phyloP scores from a whole-genome alignment of 2,329 filamentous ascomycete genomes.

The Epicoccum nigrum region DNA sequence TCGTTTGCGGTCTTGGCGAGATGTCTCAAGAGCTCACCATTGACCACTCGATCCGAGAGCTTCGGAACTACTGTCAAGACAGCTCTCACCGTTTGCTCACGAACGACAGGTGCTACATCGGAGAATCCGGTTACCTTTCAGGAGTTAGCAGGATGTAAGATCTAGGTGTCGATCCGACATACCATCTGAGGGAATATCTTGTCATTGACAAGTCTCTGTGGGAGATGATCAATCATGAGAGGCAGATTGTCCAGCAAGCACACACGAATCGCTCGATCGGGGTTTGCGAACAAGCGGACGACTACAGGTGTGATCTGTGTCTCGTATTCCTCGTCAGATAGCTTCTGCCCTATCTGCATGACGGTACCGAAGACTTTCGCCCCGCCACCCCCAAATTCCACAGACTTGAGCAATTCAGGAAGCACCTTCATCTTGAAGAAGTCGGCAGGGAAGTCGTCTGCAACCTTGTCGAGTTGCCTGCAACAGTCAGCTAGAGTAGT shows the following conservation, averaged over 20 bases:
- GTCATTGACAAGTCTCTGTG: conserved; percentile 89
- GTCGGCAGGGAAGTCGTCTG: conserved; percentile 94
- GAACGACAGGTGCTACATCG: conserved; percentile 85
- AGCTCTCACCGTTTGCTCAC: conserved; percentile 95
- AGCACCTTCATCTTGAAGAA: conserved; percentile 98
- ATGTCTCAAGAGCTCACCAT: conserved; percentile 88
- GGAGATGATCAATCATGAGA: conserved; percentile 86
- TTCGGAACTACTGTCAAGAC: conserved; percentile 87
- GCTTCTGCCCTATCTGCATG: conserved; percentile 86
- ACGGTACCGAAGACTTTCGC: conserved; percentile 88
- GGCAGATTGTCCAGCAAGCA: conserved; percentile 88
- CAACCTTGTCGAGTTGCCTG: conserved; percentile 79
- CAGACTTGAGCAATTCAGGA: conserved; percentile 93
- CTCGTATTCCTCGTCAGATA: conserved; percentile 90
- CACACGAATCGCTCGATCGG: conserved; percentile 89
- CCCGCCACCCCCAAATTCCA: conserved; percentile 97
- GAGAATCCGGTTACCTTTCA: conserved; percentile 87
- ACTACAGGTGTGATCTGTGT: conserved; percentile 82
- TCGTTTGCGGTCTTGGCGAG: conserved; percentile 97
- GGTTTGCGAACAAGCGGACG: conserved; percentile 84
- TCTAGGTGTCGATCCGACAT: conserved; percentile 9
- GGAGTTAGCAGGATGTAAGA: conserved; percentile 29
- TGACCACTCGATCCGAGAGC: conserved; percentile 88
- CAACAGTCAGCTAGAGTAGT: neutral
- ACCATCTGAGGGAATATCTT: conserved; percentile 97